Percentiles rank a stretch among this genome's conserved stretches.
These are phyloP conservation scores for Leptodontidium sp. DNA, from an alignment of 2,329 filamentous ascomycete genomes.

Conservation along the genomic window DNA sequence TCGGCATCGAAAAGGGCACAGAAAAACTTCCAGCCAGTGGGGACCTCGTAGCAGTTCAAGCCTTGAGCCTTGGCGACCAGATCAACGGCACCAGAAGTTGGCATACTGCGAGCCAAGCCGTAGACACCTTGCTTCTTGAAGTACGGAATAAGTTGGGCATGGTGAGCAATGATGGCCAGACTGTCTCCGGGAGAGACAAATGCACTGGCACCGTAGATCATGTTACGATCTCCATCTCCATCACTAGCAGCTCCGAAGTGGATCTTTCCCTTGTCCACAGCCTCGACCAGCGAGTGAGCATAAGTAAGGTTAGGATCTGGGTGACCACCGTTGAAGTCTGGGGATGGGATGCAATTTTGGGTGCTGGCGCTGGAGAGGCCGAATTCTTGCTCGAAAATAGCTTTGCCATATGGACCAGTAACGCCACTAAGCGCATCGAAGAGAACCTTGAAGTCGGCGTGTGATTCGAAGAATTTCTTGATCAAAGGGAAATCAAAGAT, in stretches of 20 bases:
- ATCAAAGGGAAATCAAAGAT: constrained; percentile 99
- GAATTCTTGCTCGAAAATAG: constrained; percentile 94
- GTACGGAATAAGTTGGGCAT: constrained; percentile 95
- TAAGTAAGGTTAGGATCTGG: constrained; percentile 98
- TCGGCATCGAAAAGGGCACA: constrained; percentile 92
- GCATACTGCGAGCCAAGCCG: constrained; percentile 96
- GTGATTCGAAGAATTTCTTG: constrained; percentile 86
- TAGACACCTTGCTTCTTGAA: constrained; percentile 98
- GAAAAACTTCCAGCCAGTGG: constrained; percentile 99
- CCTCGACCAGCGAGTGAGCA: constrained; percentile 91
- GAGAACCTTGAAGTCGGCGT: constrained; percentile 94
- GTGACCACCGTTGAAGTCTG: constrained; percentile 97
- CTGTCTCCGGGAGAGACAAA: constrained; percentile 98
- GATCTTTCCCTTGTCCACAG: constrained; percentile 88
- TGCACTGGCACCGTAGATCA: constrained; percentile 97
- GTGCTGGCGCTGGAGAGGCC: constrained; percentile 79
- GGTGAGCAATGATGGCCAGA: constrained; percentile 96
- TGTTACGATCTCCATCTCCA: constrained; percentile 98
- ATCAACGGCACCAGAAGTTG: constrained; percentile 93
- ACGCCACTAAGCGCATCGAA: constrained; percentile 96
- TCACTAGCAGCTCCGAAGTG: constrained; percentile 97
- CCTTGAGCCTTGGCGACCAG: constrained; percentile 95
- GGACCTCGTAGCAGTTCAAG: constrained; percentile 92
- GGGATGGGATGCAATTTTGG: constrained; percentile 91
- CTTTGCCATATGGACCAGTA: constrained; percentile 92